phyloP scores from a whole-genome alignment of 1,284 basidiomycete genomes.

The Mycosarcoma mackinlayi region DNA sequence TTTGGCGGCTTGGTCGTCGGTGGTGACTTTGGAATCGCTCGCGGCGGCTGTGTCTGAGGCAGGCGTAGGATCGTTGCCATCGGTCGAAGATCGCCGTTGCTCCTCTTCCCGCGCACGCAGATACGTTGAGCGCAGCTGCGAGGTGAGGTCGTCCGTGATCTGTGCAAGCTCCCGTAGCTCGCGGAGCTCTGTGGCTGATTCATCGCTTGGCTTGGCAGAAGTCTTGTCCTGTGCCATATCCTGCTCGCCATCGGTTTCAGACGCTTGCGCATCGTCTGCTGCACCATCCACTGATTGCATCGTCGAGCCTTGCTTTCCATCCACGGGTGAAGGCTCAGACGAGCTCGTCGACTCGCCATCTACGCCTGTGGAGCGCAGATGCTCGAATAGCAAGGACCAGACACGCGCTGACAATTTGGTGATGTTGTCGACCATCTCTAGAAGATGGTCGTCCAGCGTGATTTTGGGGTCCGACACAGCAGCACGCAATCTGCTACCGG shows the following conservation, averaged over 20 bases:
- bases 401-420: constrained; percentile 54
- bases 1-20: neutral
- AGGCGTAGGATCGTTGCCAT: neutral
- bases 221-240: constrained; percentile 4
- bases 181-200: constrained; percentile 11
- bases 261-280: neutral
- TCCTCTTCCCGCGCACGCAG: constrained; percentile 39
- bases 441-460: constrained; percentile 52
- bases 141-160: constrained; percentile 40
- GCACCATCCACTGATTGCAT: neutral
- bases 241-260: constrained; percentile 9
- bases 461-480: constrained; percentile 32
- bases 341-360: constrained; percentile 7
- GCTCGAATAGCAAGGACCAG: constrained; percentile 57
- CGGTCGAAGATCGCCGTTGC: constrained; percentile 16
- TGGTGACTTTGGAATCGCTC: neutral
- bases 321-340: constrained; percentile 3
- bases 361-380: constrained; percentile 39
- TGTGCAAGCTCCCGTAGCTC: constrained; percentile 32
- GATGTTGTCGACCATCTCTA: constrained; percentile 54
- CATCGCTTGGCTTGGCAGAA: neutral
- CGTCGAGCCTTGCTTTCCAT: constrained; percentile 1
- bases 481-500: constrained; percentile 18
- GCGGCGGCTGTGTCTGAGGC: neutral
- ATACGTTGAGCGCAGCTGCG: constrained; percentile 46